Conservation (phyloP, 768 basidiomycete species). For the Butyriboletus loyo region DNA sequence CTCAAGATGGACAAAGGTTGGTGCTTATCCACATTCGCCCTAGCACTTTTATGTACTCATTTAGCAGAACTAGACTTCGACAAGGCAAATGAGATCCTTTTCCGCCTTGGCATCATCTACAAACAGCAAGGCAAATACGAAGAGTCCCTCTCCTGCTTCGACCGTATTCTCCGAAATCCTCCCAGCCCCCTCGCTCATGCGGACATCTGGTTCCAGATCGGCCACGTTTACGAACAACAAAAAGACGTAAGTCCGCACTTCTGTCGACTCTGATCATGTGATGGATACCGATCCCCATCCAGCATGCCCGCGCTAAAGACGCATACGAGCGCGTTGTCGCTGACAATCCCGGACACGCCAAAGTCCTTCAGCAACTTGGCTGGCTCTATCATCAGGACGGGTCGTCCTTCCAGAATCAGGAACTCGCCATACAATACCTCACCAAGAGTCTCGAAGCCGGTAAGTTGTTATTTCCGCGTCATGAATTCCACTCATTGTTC, state of each 20-base stretch:
- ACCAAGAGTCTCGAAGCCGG: slow-evolving; percentile 96
- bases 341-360: slow-evolving; percentile 92
- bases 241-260: slow-evolving; percentile 67
- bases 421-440: slow-evolving; percentile 88
- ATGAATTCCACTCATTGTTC: neutral
- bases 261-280: neutral
- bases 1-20: slow-evolving; percentile 95
- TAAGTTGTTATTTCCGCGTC: slow-evolving; percentile 35
- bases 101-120: slow-evolving; percentile 98
- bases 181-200: slow-evolving; percentile 94
- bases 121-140: slow-evolving; percentile 96
- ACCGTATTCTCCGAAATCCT: slow-evolving; percentile 93
- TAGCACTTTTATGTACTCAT: slow-evolving; percentile 26
- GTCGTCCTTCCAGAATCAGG: slow-evolving; percentile 93
- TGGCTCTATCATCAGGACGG: slow-evolving; percentile 97
- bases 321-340: slow-evolving; percentile 94
- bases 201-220: slow-evolving; percentile 99
- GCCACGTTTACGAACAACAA: slow-evolving; percentile 97
- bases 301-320: slow-evolving; percentile 89
- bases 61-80: slow-evolving; percentile 72
- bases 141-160: slow-evolving; percentile 88
- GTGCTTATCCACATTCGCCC: slow-evolving; percentile 12
- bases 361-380: slow-evolving; percentile 96
- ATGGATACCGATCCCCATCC: slow-evolving; percentile 14
- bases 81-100: slow-evolving; percentile 98